These are phyloP conservation scores for Fusarium humuli DNA, from an alignment of 2,329 filamentous ascomycete species.

Conservation along the genomic window DNA sequence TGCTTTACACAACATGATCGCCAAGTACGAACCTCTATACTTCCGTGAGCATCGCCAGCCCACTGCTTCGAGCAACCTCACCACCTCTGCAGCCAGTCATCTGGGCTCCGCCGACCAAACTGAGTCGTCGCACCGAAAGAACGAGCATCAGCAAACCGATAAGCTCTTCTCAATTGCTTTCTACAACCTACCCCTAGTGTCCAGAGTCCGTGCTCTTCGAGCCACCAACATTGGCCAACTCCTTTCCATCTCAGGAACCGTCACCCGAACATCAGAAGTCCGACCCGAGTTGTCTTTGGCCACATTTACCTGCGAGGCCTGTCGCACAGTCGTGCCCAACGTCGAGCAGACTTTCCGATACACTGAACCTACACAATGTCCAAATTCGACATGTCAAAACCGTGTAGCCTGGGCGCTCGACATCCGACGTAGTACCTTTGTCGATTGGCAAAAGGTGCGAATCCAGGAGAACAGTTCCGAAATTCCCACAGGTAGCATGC, in stretches of 20 bases:
- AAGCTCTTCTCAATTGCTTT: slow-evolving; percentile 94
- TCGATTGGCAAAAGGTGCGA: slow-evolving; percentile 99
- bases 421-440: slow-evolving; percentile 95
- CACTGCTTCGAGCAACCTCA: slow-evolving; percentile 77
- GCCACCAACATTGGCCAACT: slow-evolving; percentile 93
- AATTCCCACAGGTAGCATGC: slow-evolving; percentile 98
- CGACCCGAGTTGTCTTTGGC: slow-evolving; percentile 91
- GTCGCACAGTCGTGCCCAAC: slow-evolving; percentile 85
- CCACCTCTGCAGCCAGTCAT: slow-evolving; percentile 74
- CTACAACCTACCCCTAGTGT: slow-evolving; percentile 91
- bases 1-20: slow-evolving; percentile 91
- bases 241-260: slow-evolving; percentile 94
- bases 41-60: slow-evolving; percentile 93
- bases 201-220: slow-evolving; percentile 84
- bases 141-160: slow-evolving; percentile 95
- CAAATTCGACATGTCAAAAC: slow-evolving; percentile 88
- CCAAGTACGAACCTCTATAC: slow-evolving; percentile 93
- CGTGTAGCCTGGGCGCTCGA: slow-evolving; percentile 95
- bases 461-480: slow-evolving; percentile 99
- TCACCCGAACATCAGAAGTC: slow-evolving; percentile 96
- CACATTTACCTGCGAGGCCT: slow-evolving; percentile 91
- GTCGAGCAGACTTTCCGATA: slow-evolving; percentile 98
- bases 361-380: slow-evolving; percentile 95
- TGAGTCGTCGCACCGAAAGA: slow-evolving; percentile 79
- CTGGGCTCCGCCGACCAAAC: slow-evolving; percentile 71